Percentiles rank a stretch among this genome's conserved stretches.
Conservation (phyloP, 768 basidiomycete genomes). For the Fomitopsis serialis region DNA sequence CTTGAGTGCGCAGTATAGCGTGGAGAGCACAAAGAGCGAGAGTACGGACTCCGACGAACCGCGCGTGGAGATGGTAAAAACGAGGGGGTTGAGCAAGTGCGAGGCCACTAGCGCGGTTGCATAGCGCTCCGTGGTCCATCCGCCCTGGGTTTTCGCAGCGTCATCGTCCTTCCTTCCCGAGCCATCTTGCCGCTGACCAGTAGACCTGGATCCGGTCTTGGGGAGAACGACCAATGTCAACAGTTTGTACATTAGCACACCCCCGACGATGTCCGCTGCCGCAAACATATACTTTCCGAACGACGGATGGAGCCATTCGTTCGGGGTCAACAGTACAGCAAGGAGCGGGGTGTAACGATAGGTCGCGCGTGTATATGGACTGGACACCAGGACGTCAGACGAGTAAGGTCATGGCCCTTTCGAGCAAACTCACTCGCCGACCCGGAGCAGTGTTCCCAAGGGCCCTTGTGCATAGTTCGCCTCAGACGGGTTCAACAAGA, state of each 20-base stretch:
- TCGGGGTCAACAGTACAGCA: constrained; percentile 77
- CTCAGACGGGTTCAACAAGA: constrained; percentile 38
- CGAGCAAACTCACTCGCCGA: constrained; percentile 61
- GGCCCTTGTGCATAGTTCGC: constrained; percentile 60
- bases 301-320: constrained; percentile 71
- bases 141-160: neutral
- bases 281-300: constrained; percentile 93
- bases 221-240: constrained; percentile 49
- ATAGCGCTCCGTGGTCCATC: constrained; percentile 9
- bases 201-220: neutral
- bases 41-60: constrained; percentile 93
- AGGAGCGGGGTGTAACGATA: constrained; percentile 96
- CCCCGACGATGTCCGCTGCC: constrained; percentile 75
- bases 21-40: constrained; percentile 69
- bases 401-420: neutral
- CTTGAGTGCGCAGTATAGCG: constrained; percentile 55
- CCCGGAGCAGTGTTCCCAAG: constrained; percentile 33
- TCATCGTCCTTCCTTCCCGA: too few species aligned
- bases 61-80: constrained; percentile 93
- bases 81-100: constrained; percentile 90
- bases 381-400: constrained; percentile 26
- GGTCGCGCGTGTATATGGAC: constrained; percentile 87
- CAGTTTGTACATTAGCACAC: constrained; percentile 61
- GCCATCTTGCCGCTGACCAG: neutral
- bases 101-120: constrained; percentile 59